phyloP scores from a whole-genome alignment of 805 yeast genomes.

The Barnettozyma pratensis region DNA sequence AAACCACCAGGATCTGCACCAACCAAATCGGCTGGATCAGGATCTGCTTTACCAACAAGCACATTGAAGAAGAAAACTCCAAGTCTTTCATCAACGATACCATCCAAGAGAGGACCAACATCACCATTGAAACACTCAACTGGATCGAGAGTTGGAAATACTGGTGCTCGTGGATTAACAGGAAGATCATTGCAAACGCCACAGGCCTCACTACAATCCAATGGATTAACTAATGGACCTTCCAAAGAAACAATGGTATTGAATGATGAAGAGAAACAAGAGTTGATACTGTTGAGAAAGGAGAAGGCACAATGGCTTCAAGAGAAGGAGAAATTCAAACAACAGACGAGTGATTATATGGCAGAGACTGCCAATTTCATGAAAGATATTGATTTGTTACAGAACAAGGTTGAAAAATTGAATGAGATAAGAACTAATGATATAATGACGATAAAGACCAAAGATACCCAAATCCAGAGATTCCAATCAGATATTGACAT shows the following conservation, averaged over 20 bases:
- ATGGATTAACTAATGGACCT: neutral
- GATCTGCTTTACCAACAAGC: slow-evolving; percentile 7
- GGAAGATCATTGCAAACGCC: slow-evolving; percentile 36
- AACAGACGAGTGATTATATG: slow-evolving; percentile 25
- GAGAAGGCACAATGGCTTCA: slow-evolving; percentile 41
- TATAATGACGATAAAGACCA: slow-evolving; percentile 51
- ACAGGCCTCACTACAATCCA: slow-evolving; percentile 3
- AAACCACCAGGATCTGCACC: slow-evolving; percentile 6
- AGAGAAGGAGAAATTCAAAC: slow-evolving; percentile 27
- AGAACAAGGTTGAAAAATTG: slow-evolving; percentile 32
- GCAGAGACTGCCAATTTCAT: slow-evolving; percentile 24
- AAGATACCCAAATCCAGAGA: slow-evolving; percentile 63
- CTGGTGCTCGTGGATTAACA: slow-evolving; percentile 31
- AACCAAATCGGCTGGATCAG: slow-evolving; percentile 12
- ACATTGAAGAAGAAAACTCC: slow-evolving; percentile 9
- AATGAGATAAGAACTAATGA: slow-evolving; percentile 48
- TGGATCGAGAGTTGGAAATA: slow-evolving; percentile 22
- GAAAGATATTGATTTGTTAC: slow-evolving; percentile 22
- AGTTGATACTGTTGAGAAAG: slow-evolving; percentile 43
- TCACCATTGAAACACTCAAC: slow-evolving; percentile 52
- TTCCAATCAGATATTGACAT: slow-evolving; percentile 57
- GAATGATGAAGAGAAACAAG: slow-evolving; percentile 29
- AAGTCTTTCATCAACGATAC: slow-evolving; percentile 34
- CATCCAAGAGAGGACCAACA: slow-evolving; percentile 64
- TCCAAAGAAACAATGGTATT: slow-evolving; percentile 4